Base-by-base conservation (phyloP, 2,329 filamentous ascomycete genomes). In the Aspergillus pseudotamarii region DNA sequence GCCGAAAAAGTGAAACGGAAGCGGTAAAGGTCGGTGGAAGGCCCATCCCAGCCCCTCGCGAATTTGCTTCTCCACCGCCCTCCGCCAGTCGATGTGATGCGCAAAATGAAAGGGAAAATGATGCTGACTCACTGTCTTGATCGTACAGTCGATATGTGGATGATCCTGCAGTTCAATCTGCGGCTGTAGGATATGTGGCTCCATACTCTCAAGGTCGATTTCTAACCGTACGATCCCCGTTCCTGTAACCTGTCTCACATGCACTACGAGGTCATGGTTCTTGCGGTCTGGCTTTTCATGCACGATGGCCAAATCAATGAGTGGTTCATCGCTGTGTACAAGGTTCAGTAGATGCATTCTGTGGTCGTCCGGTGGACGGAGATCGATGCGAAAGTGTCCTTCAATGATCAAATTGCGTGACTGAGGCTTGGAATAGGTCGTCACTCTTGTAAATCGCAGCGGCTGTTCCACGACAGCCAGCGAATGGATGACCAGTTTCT, bases 71-170 rank as follows among this genome's bases (percentile, higher is more conserved):
- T 66, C 64, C 54, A 68, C 64, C 9, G 65, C 58, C 28, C 58
- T 58, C 4, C 64, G 59, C 66, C 66, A 68, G 58, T 68, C 64
- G 38, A 68, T 57, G 21, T 66, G 64, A 36, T 68, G 66, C n/a
- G 66, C 58, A 53, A 68, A 66, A 43, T 68, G 64, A 26, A 68
- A 64, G 1, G 66, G 64, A n/a, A 68, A 68, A 19, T 68, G 62
- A 57, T 66, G 66, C n/a, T 65, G 66, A 38, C 66, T 68, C 58
- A 68, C 60, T 5, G 62, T 60, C n/a, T 50, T 51, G 43, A 66
- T 60, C 10, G 66, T 66, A 21, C 66, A 68, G 54, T 68, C 66
- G 51, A 68, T 68, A 8, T 62, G 51, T 1, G 66, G 66, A 6
- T 65, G 64, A n/a, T 61, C 66, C 21, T 62, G 64, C 11, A 68